phyloP scores from a whole-genome alignment of 805 yeast species.

The Starmerella scarabaei region DNA sequence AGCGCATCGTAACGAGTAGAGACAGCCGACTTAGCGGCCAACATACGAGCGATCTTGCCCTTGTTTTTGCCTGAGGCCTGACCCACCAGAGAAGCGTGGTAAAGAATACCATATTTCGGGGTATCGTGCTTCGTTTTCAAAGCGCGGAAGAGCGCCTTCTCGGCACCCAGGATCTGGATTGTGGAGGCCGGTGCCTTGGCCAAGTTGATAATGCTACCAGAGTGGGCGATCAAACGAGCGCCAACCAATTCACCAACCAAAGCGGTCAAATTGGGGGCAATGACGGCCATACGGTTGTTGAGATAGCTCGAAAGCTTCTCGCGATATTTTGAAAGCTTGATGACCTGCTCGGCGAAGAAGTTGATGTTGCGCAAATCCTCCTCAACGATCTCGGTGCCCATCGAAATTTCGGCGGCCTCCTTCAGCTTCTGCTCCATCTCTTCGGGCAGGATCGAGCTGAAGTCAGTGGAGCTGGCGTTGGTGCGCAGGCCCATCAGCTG shows the following conservation, averaged over 20 bases:
- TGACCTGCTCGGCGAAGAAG: constrained; percentile 89
- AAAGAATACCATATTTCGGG: constrained; percentile 93
- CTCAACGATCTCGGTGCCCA: constrained; percentile 98
- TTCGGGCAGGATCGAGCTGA: constrained; percentile 83
- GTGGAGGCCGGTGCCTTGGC: constrained; percentile 99
- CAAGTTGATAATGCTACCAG: constrained; percentile 85
- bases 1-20: constrained; percentile 92
- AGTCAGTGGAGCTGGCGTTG: constrained; percentile 79
- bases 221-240: constrained; percentile 94
- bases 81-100: constrained; percentile 94
- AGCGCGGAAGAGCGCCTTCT: constrained; percentile 97
- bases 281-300: constrained; percentile 92
- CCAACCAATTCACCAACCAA: constrained; percentile 97
- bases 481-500: constrained; percentile 89
- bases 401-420: constrained; percentile 94
- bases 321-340: constrained; percentile 90
- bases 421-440: constrained; percentile 85
- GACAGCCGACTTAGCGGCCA: constrained; percentile 97
- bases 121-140: constrained; percentile 97
- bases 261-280: constrained; percentile 93
- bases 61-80: constrained; percentile 97
- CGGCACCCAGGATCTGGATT: constrained; percentile 96
- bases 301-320: constrained; percentile 88
- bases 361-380: constrained; percentile 76
- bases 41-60: constrained; percentile 97